Evolutionary conservation across 352 stramenopile genomes (phyloP).

Genomic region (Pythium monospermum): DNA sequence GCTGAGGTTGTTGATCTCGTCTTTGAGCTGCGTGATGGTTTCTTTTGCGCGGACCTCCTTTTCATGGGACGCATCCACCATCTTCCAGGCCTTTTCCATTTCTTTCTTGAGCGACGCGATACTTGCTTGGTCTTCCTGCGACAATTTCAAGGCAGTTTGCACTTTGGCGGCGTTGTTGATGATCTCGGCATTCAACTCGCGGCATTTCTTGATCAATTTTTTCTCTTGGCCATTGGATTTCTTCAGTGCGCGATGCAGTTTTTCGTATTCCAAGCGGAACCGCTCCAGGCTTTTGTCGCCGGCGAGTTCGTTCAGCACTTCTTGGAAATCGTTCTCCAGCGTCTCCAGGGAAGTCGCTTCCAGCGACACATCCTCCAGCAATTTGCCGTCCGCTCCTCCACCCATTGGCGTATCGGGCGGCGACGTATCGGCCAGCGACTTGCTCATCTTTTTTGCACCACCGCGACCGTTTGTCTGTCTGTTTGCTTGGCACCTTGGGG

Average conservation of each 20-base stretch:
- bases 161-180: constrained; percentile 96
- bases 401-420: constrained; percentile 17
- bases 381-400: constrained; percentile 28
- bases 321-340: constrained; percentile 92
- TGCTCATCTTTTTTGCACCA: constrained; percentile 41
- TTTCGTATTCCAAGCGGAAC: constrained; percentile 95
- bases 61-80: constrained; percentile 93
- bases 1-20: constrained; percentile 94
- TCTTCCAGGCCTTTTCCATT: constrained; percentile 95
- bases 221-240: constrained; percentile 95
- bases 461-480: too few species aligned
- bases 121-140: constrained; percentile 91
- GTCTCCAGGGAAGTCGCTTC: constrained; percentile 72
- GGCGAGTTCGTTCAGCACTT: constrained; percentile 89
- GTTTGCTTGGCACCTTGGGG: too few species aligned
- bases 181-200: constrained; percentile 93
- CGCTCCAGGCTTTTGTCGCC: constrained; percentile 91
- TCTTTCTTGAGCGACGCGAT: constrained; percentile 94
- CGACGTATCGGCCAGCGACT: constrained; percentile 17
- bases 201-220: constrained; percentile 94
- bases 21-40: constrained; percentile 93
- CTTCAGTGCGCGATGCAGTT: constrained; percentile 91
- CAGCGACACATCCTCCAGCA: constrained; percentile 43
- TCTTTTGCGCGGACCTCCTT: constrained; percentile 93
- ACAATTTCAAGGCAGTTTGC: constrained; percentile 92